phyloP scores from a whole-genome alignment of 768 basidiomycete species.

The Tephrocybe sp. region DNA sequence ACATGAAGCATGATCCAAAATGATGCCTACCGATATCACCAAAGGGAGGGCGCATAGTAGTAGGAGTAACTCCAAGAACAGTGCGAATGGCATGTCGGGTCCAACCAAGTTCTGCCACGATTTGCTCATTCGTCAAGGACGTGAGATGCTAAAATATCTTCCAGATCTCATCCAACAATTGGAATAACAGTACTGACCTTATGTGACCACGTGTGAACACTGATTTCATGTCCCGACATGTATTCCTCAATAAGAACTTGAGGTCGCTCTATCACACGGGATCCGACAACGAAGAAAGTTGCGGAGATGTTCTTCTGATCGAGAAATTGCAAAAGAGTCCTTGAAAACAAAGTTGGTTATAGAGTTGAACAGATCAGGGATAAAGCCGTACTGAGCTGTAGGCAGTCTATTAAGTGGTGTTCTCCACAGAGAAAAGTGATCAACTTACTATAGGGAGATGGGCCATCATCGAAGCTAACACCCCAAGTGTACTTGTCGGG shows the following conservation, averaged over 20 bases:
- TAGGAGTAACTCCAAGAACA: constrained; percentile 74
- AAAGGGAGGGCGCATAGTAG: constrained; percentile 76
- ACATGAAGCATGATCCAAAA: background rate
- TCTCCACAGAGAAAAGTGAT: background rate
- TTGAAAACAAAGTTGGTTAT: constrained; percentile 16
- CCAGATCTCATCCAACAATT: background rate
- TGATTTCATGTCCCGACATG: constrained; percentile 77
- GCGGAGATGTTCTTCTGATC: constrained; percentile 58
- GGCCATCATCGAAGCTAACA: constrained; percentile 87
- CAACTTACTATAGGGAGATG: constrained; percentile 72
- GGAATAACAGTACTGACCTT: constrained; percentile 35
- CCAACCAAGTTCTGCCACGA: constrained; percentile 94
- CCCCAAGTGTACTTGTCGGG: constrained; percentile 75
- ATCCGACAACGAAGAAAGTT: constrained; percentile 92
- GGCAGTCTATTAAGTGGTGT: constrained; percentile 3
- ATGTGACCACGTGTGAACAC: constrained; percentile 92
- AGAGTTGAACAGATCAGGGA: background rate
- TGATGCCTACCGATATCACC: constrained; percentile 64
- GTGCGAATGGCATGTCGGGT: constrained; percentile 80
- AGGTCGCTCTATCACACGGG: constrained; percentile 79
- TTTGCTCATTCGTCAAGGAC: constrained; percentile 70
- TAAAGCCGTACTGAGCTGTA: constrained; percentile 21
- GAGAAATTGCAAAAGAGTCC: constrained; percentile 74
- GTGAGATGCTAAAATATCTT: constrained; percentile 51
- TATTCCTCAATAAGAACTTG: constrained; percentile 75